Evolutionary conservation across 2,329 filamentous ascomycete species (phyloP).

Genomic region (Fusarium annulatum): DNA sequence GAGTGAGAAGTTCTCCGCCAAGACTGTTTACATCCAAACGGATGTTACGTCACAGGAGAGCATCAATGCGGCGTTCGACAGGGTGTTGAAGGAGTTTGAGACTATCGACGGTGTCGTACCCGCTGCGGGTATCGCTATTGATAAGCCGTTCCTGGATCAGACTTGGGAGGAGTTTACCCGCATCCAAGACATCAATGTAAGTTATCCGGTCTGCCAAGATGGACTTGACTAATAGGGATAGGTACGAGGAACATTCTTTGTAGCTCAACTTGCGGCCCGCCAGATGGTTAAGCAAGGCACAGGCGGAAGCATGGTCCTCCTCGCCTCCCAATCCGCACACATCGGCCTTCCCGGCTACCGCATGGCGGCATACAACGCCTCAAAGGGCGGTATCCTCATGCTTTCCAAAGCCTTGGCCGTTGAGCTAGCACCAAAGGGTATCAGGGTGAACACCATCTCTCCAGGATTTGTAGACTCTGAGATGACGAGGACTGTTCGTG

Average conservation of each 20-base stretch:
- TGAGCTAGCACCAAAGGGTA: conserved; percentile 51
- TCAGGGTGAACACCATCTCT: conserved; percentile 54
- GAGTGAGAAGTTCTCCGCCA: conserved; percentile 32
- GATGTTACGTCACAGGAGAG: conserved; percentile 49
- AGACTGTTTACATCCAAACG: conserved; percentile 47
- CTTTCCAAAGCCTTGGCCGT: conserved; percentile 53
- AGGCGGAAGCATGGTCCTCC: conserved; percentile 52
- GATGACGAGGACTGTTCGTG: conserved; percentile 49
- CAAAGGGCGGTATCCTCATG: conserved; percentile 56
- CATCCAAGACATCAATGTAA: conserved; percentile 56
- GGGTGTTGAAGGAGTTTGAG: conserved; percentile 39
- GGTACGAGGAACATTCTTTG: conserved; percentile 57
- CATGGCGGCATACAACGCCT: conserved; percentile 56
- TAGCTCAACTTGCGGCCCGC: conserved; percentile 52
- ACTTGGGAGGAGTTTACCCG: conserved; percentile 55
- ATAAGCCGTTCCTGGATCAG: conserved; percentile 58
- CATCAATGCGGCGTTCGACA: conserved; percentile 42
- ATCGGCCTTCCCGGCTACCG: conserved; percentile 38
- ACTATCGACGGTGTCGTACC: conserved; percentile 49
- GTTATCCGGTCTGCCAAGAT: background rate
- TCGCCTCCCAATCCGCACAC: conserved; percentile 42
- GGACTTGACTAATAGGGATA: conserved; percentile 12
- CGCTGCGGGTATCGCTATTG: conserved; percentile 54
- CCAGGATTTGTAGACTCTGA: conserved; percentile 53
- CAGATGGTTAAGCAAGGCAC: conserved; percentile 54